phyloP scores from a whole-genome alignment of 352 stramenopile genomes.

The Phytophthora meadii region DNA sequence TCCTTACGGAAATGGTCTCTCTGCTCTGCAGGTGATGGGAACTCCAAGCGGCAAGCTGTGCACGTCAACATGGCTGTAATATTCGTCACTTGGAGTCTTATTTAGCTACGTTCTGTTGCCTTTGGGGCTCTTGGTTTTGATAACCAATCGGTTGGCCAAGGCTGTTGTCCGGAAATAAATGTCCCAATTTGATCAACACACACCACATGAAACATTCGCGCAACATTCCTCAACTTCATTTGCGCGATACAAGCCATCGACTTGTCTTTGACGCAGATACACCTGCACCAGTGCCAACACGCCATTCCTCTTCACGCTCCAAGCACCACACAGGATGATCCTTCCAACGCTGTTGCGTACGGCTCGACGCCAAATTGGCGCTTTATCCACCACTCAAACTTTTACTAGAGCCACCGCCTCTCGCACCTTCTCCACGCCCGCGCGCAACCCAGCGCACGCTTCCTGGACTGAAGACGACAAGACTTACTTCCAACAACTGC shows the following conservation, averaged over 20 bases:
- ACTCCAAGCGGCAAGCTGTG: slow-evolving; percentile 81
- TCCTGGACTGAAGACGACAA: slow-evolving; percentile 74
- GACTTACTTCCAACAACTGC: slow-evolving; percentile 66
- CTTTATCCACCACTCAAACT: slow-evolving; percentile 1
- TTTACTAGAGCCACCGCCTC: slow-evolving; percentile 2
- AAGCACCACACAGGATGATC: slow-evolving; percentile 30
- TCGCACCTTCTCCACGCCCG: slow-evolving; percentile 37
- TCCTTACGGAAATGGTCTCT: slow-evolving; percentile 95
- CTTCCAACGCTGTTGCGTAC: slow-evolving; percentile 29
- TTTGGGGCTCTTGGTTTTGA: slow-evolving; percentile 14
- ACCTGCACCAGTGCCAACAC: slow-evolving; percentile 14
- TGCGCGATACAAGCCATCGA: slow-evolving; percentile 26
- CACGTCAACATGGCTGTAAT: slow-evolving; percentile 74
- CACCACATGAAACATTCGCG: slow-evolving; percentile 23
- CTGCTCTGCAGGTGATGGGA: slow-evolving; percentile 64
- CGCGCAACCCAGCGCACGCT: slow-evolving; percentile 53
- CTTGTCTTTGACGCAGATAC: slow-evolving; percentile 18
- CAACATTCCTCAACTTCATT: slow-evolving; percentile 27
- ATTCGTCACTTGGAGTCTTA: neutral
- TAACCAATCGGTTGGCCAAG: slow-evolving; percentile 30
- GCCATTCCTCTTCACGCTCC: slow-evolving; percentile 16
- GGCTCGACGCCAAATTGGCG: slow-evolving; percentile 14
- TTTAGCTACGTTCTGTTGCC: neutral
- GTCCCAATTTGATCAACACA: neutral
- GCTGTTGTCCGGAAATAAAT: slow-evolving; percentile 8